Evolutionary conservation across 805 yeast species (phyloP).

Genomic region (Zygotorulaspora chibaensis): DNA sequence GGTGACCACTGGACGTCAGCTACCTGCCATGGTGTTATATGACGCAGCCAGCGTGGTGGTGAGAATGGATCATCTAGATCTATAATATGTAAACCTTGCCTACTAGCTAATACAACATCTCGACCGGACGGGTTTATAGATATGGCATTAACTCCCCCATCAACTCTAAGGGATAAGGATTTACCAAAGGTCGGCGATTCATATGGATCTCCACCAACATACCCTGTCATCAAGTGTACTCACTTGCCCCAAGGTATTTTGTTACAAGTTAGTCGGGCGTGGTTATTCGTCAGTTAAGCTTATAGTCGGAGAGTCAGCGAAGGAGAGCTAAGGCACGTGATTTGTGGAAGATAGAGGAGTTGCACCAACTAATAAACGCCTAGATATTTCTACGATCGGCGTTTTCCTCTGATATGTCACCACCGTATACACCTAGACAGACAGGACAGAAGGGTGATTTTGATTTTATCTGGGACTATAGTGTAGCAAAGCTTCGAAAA

Average conservation of each 20-base stretch:
- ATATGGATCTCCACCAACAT: conserved; percentile 32
- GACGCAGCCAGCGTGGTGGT: conserved; percentile 91
- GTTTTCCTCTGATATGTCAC: no score
- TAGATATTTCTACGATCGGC: no score
- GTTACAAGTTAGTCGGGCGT: no score
- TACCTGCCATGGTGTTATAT: conserved; percentile 94
- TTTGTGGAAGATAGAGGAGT: no score
- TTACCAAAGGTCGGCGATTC: conserved; percentile 68
- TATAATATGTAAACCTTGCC: conserved; percentile 80
- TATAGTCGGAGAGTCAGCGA: no score
- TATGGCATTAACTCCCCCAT: conserved; percentile 89
- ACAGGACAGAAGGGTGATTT: no score
- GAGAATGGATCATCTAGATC: conserved; percentile 94
- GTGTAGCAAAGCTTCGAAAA: no score
- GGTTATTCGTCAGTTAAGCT: no score
- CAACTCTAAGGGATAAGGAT: conserved; percentile 78
- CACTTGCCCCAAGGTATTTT: not conserved
- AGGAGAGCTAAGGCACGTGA: no score
- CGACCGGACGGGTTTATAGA: conserved; percentile 85
- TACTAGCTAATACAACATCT: conserved; percentile 83
- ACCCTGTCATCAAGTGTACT: conserved; percentile 8
- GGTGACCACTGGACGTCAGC: conserved; percentile 99
- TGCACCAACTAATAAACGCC: no score
- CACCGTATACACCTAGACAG: no score
- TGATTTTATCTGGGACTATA: no score